Evolutionary conservation across 2,329 filamentous ascomycete genomes (phyloP).

Genomic region (Leptographium galeiforme): DNA sequence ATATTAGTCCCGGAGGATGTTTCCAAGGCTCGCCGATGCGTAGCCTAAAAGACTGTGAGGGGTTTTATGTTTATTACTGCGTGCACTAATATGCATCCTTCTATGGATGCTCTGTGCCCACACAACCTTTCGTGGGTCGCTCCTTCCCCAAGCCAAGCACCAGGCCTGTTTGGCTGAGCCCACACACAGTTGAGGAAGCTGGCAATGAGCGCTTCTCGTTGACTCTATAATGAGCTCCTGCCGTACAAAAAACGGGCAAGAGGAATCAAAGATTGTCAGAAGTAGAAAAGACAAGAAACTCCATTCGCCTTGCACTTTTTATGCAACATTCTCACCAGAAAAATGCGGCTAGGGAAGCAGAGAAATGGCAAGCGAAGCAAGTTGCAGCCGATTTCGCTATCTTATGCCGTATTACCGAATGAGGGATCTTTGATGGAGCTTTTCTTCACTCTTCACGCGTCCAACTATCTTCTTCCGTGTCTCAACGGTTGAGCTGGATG

Average conservation of each 20-base stretch:
- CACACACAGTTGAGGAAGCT: background rate
- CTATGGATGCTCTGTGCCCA: background rate
- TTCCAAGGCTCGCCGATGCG: too few relatives aligned
- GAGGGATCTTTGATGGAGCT: background rate
- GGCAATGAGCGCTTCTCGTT: background rate
- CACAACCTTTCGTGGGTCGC: background rate
- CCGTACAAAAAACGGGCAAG: background rate
- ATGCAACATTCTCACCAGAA: background rate
- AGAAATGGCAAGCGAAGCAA: background rate
- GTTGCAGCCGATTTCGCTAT: too few relatives aligned
- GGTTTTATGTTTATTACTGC: background rate
- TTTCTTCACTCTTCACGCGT: background rate
- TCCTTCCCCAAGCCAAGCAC: background rate
- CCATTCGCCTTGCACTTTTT: background rate
- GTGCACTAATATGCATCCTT: background rate
- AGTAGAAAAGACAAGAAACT: background rate
- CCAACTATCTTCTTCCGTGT: too few relatives aligned
- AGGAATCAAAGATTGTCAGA: background rate
- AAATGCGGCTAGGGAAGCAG: background rate
- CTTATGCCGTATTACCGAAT: too few relatives aligned
- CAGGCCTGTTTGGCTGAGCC: background rate
- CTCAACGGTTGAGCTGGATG: background rate
- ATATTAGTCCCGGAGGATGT: too few relatives aligned
- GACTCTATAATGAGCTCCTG: background rate
- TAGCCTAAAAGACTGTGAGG: background rate